These are phyloP conservation scores for Cerioporus squamosus DNA, from an alignment of 1,284 basidiomycete genomes.

Conservation along the genomic window DNA sequence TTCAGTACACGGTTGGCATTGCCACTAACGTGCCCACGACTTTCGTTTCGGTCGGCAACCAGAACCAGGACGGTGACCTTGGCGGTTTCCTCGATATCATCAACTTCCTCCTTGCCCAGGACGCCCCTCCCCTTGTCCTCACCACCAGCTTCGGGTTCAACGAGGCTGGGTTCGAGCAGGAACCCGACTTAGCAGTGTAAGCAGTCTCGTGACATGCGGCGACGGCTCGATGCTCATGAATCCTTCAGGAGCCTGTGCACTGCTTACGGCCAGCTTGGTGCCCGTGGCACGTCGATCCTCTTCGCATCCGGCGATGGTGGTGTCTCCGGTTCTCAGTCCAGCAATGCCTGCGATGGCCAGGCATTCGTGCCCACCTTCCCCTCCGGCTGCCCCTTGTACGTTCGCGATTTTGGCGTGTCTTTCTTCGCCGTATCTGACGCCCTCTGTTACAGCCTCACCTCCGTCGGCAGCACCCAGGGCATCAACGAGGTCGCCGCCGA, in stretches of 20 bases:
- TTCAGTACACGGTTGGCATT: constrained; percentile 67
- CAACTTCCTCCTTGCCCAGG: constrained; percentile 34
- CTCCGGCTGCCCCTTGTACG: constrained; percentile 54
- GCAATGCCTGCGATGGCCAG: constrained; percentile 42
- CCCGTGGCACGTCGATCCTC: constrained; percentile 61
- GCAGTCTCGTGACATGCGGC: constrained; percentile 47
- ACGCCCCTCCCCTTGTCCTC: constrained; percentile 36
- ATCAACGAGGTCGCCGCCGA: constrained; percentile 55
- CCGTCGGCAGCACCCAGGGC: constrained; percentile 57
- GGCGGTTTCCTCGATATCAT: constrained; percentile 36
- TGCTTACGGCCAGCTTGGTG: constrained; percentile 51
- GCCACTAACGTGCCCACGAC: constrained; percentile 47
- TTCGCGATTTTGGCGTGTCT: constrained; percentile 42
- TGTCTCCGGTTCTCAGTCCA: constrained; percentile 63
- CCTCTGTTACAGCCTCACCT: constrained; percentile 63
- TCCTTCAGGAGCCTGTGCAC: constrained; percentile 23
- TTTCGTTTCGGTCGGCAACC: constrained; percentile 24
- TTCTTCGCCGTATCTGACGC: constrained; percentile 28
- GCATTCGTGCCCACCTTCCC: constrained; percentile 73
- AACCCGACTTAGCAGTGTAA: constrained; percentile 52
- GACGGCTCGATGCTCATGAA: background rate
- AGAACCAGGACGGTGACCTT: constrained; percentile 26
- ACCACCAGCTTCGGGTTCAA: constrained; percentile 59
- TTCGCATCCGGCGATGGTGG: constrained; percentile 70
- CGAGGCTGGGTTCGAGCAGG: constrained; percentile 51